Conservation (phyloP, 805 yeast genomes). For the Nakazawaea sp. region DNA sequence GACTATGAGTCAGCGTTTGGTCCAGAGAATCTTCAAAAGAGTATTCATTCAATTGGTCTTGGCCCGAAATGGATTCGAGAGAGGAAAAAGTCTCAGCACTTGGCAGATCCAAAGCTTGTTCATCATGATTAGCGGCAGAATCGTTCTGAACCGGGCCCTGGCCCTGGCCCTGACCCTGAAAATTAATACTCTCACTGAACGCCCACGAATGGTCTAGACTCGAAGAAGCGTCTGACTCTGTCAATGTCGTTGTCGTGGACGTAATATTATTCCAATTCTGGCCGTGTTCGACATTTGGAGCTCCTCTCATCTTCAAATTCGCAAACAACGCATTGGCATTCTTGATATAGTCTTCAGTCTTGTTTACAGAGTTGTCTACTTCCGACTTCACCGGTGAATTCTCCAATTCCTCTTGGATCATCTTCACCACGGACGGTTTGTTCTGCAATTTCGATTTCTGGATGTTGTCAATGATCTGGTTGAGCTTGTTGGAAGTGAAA, state of each 20-base stretch:
- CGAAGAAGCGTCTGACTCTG: too few relatives aligned
- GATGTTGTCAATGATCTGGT: constrained; percentile 9
- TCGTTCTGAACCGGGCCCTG: background rate
- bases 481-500: constrained; percentile 9
- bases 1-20: too few relatives aligned
- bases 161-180: background rate
- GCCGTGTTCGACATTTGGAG: background rate
- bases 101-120: background rate
- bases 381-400: background rate
- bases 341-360: constrained; percentile 16
- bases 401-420: background rate
- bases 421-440: background rate
- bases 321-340: constrained; percentile 16
- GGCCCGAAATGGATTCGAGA: background rate
- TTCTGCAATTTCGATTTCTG: background rate
- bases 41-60: background rate
- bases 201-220: background rate
- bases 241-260: background rate
- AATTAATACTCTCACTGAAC: background rate
- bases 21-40: background rate
- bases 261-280: background rate
- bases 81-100: background rate
- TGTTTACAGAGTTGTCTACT: background rate
- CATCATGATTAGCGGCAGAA: background rate
- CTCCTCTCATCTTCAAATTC: constrained; percentile 7